Evolutionary conservation across 202 grass and related monocot genomes (phyloP).

Genomic region (Cymbopogon flexuosus): DNA sequence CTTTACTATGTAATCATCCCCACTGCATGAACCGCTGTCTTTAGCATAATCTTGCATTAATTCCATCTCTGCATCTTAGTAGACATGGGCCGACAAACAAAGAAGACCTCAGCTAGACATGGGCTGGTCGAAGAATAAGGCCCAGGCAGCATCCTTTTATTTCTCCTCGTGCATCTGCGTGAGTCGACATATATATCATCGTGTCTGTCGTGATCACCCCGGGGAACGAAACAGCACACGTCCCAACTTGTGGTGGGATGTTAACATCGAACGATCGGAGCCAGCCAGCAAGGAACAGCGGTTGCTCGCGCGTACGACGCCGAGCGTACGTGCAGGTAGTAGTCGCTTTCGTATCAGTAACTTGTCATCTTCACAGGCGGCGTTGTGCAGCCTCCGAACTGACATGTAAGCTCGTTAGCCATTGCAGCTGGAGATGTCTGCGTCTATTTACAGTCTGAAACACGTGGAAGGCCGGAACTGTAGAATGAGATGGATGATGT

Average conservation of each 20-base stretch:
- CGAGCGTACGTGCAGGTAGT: background rate
- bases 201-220: no score
- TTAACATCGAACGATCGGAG: background rate
- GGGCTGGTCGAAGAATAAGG: no score
- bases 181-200: background rate
- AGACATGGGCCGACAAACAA: no score
- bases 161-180: no score
- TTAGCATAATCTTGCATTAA: no score
- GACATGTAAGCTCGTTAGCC: background rate
- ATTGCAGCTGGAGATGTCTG: background rate
- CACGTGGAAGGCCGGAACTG: background rate
- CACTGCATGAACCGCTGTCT: no score
- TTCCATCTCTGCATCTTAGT: accelerated
- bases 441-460: background rate
- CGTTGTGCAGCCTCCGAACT: background rate
- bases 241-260: no score
- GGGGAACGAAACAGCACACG: no score
- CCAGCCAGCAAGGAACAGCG: background rate
- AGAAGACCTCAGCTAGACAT: no score
- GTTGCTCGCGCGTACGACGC: background rate
- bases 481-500: background rate
- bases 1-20: no score
- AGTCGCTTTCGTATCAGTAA: background rate
- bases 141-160: no score
- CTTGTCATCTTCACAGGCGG: background rate